Conservation (phyloP, 176 grass and related monocot species). For the Hordeum vulgare region MorexV3_pseudomolecules_assembly NC_058521.1:70262316-70262815, state of each 20-base stretch:
- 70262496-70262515: not conserved
- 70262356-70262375: not conserved
- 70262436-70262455: slow-evolving; percentile 17
- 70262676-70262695: not conserved
- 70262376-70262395: not conserved
- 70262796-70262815: not conserved
- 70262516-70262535: not conserved
- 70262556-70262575: not conserved
- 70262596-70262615: not conserved
- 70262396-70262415: not conserved
- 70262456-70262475: slow-evolving; percentile 14
- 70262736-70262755: slow-evolving; percentile 3
- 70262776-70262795: not conserved
- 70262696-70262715: not conserved
- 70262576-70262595: not conserved
- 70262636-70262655: not conserved
- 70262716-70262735: not conserved
- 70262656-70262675: not conserved
- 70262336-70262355: not conserved
- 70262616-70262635: slow-evolving; percentile 24
- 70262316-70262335: not conserved
- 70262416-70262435: not conserved
- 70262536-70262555: not conserved
- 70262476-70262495: not conserved
- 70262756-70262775: slow-evolving; percentile 1